Evolutionary conservation across 495 filamentous ascomycete genomes (phyloP).

Genomic region (Parathielavia hyrcaniae): DNA sequence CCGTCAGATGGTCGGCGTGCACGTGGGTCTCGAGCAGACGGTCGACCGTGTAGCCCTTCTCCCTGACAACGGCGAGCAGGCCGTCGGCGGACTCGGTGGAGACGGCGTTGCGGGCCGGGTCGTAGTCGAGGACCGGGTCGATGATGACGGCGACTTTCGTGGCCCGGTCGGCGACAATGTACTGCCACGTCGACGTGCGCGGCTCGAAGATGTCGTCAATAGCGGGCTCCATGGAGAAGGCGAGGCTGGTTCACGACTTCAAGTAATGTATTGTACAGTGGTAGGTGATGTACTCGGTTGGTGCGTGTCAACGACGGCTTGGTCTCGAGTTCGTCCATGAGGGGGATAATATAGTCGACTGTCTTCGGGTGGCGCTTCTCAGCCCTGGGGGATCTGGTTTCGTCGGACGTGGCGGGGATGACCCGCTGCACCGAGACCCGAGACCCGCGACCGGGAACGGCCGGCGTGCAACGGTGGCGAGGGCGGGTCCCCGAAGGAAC

Average conservation of each 20-base stretch:
- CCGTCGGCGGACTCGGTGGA: slow-evolving; percentile 46
- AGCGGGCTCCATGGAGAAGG: no score
- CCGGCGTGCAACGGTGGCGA: background rate
- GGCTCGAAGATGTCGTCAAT: slow-evolving; percentile 34
- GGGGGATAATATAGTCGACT: no score
- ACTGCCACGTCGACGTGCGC: slow-evolving; percentile 53
- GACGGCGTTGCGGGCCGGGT: slow-evolving; percentile 42
- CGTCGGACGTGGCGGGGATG: no score
- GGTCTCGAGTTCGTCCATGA: no score
- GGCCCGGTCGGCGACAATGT: slow-evolving; percentile 49
- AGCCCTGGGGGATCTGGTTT: no score
- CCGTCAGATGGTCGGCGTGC: slow-evolving; percentile 59
- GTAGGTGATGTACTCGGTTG: no score
- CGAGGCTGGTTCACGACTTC: no score
- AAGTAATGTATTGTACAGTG: no score
- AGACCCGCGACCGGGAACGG: no score
- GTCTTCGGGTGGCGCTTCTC: no score
- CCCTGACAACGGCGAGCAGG: slow-evolving; percentile 38
- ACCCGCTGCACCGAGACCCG: background rate
- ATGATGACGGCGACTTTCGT: slow-evolving; percentile 49
- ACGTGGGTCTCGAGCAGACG: slow-evolving; percentile 55
- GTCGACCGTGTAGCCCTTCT: slow-evolving; percentile 43
- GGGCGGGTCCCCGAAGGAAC: background rate
- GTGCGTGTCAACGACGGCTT: no score
- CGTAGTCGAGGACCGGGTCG: slow-evolving; percentile 55